A percentile compares a stretch with the other conserved stretches of the same genome.
Conservation (phyloP, 257 asterid genomes). For the Forsythia suspensa region DNA sequence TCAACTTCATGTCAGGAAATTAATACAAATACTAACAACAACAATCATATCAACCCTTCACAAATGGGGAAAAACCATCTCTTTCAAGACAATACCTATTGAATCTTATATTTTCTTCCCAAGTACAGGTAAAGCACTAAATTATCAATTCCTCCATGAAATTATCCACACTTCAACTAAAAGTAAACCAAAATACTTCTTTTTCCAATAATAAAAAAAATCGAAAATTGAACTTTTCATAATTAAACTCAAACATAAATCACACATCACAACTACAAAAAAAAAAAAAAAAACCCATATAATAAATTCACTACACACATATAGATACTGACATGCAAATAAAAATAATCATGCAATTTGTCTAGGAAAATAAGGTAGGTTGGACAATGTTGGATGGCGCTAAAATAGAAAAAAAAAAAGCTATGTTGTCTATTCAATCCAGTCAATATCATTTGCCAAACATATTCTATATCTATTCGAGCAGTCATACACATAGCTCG, state of each 20-base stretch:
- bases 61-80: too few relatives aligned
- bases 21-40: not conserved
- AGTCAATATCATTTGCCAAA: too few relatives aligned
- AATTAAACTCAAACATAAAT: too few relatives aligned
- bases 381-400: not conserved
- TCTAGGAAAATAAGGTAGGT: too few relatives aligned
- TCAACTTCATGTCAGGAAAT: not conserved
- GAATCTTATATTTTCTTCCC: not conserved
- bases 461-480: too few relatives aligned
- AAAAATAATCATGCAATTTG: conserved; percentile 6
- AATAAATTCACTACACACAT: conserved; percentile 7
- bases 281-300: too few relatives aligned
- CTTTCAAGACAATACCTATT: not conserved
- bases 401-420: not conserved
- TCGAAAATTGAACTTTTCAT: not conserved
- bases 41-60: not conserved
- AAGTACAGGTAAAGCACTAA: not conserved
- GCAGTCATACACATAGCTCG: not conserved
- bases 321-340: not conserved
- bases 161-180: not conserved
- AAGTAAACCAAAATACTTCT: not conserved
- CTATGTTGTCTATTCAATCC: not conserved
- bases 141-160: not conserved
- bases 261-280: not conserved
- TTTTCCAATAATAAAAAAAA: not conserved